Evolutionary conservation across 1,139 yeast species (phyloP).

Genomic region (Nakaseomyces uthaithaninus): DNA sequence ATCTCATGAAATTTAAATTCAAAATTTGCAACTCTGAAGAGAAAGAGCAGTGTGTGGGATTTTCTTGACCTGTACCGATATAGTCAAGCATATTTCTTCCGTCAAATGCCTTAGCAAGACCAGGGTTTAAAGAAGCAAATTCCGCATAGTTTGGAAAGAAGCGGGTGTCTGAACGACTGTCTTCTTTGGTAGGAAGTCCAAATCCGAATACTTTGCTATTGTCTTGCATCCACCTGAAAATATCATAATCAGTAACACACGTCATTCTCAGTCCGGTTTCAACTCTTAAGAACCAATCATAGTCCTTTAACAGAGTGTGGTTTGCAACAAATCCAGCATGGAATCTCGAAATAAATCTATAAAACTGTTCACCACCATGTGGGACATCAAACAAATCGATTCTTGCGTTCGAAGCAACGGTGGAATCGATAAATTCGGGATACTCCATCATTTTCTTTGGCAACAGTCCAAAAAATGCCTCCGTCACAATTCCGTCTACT

Average conservation of each 20-base stretch:
- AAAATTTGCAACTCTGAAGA: constrained; percentile 84
- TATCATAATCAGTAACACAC: constrained; percentile 75
- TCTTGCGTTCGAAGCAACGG: constrained; percentile 46
- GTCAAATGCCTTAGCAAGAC: neutral
- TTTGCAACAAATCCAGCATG: constrained; percentile 84
- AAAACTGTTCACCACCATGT: constrained; percentile 56
- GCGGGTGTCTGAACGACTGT: constrained; percentile 64
- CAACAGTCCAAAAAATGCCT: constrained; percentile 13
- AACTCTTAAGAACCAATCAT: constrained; percentile 88
- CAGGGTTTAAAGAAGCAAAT: constrained; percentile 54
- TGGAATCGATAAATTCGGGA: constrained; percentile 54
- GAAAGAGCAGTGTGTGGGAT: constrained; percentile 73
- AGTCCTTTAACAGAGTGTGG: constrained; percentile 60
- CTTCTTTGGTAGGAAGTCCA: constrained; percentile 77
- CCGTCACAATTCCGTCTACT: constrained; percentile 2
- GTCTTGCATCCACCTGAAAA: constrained; percentile 74
- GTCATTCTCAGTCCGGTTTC: constrained; percentile 73
- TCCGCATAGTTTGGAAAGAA: constrained; percentile 67
- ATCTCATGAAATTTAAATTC: constrained; percentile 62
- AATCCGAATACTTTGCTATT: constrained; percentile 65
- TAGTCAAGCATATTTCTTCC: neutral
- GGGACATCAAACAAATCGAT: constrained; percentile 45
- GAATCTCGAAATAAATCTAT: constrained; percentile 83
- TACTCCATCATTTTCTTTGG: constrained; percentile 41
- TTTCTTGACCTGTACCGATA: constrained; percentile 17